Evolutionary conservation across 169 alveolate species (phyloP).

Genomic region (Eimeria necatrix): DNA sequence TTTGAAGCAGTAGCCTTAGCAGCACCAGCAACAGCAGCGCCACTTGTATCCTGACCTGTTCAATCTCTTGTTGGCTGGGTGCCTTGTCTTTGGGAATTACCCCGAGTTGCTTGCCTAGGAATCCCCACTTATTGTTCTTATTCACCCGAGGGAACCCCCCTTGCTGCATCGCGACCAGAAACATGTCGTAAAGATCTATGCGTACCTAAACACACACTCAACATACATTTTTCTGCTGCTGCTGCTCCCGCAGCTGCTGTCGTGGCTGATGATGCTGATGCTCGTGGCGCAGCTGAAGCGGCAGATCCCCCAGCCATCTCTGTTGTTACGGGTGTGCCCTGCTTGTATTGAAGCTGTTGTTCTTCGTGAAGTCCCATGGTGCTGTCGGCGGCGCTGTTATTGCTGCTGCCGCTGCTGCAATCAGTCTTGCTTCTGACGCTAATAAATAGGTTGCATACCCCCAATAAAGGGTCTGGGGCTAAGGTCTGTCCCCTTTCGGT

Average conservation of each 20-base stretch:
- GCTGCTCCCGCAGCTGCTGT: not conserved
- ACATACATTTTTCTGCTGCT: not conserved
- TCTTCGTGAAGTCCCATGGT: not conserved
- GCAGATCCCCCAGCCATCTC: too few relatives aligned
- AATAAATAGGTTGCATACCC: not conserved
- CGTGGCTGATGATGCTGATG: not conserved
- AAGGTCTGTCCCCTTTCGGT: conserved; percentile 71
- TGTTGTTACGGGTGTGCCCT: too few relatives aligned
- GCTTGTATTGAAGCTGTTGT: not conserved
- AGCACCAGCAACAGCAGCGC: not conserved
- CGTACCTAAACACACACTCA: conserved; percentile 18
- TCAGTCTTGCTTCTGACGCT: not conserved
- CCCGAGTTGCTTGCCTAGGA: conserved; percentile 68
- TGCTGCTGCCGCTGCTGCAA: conserved; percentile 21
- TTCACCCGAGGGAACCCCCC: conserved; percentile 81
- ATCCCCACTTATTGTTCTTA: conserved; percentile 80
- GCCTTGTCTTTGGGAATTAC: conserved; percentile 77
- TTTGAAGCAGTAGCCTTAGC: not conserved
- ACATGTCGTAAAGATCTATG: conserved; percentile 72
- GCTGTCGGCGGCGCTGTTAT: not conserved
- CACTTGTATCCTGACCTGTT: conserved; percentile 46
- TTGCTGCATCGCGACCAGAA: conserved; percentile 74
- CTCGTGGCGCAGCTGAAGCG: not conserved
- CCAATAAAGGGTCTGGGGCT: conserved; percentile 59
- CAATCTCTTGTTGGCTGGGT: conserved; percentile 63